A percentile compares a stretch with the other conserved stretches of the same genome.
These are phyloP conservation scores for Jamesozyma jinghongensis DNA, from an alignment of 805 yeast genomes.

Conservation along the genomic window DNA sequence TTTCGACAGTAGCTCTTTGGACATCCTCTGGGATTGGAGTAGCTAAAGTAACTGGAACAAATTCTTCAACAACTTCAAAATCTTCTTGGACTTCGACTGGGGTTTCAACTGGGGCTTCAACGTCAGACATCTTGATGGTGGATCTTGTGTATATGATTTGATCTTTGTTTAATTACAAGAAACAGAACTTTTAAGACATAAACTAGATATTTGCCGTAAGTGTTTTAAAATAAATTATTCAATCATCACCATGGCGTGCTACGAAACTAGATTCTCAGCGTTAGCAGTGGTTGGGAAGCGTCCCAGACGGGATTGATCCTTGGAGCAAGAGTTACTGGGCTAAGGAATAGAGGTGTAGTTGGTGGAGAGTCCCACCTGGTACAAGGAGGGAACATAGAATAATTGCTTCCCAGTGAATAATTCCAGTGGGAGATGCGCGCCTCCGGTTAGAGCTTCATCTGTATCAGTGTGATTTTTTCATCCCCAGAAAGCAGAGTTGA, in stretches of 20 bases:
- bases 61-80: constrained; percentile 66
- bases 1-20: constrained; percentile 90
- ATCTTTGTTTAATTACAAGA: not conserved
- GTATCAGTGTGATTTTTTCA: too few species aligned
- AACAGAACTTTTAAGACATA: not conserved
- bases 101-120: constrained; percentile 38
- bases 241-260: not conserved
- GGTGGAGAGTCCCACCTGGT: too few species aligned
- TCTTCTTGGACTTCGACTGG: constrained; percentile 52
- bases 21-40: constrained; percentile 95
- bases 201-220: constrained; percentile 1
- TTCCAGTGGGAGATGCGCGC: too few species aligned
- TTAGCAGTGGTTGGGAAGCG: too few species aligned
- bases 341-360: too few species aligned
- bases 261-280: too few species aligned
- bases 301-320: too few species aligned
- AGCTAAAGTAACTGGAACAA: constrained; percentile 67
- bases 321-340: too few species aligned
- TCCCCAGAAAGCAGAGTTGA: too few species aligned
- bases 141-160: constrained; percentile 7
- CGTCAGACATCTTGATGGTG: constrained; percentile 66
- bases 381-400: too few species aligned
- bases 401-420: too few species aligned
- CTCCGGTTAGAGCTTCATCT: too few species aligned
- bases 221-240: constrained; percentile 1